These are phyloP conservation scores for Aspergillus amoenus DNA, from an alignment of 2,329 filamentous ascomycete genomes.

Conservation along the genomic window DNA sequence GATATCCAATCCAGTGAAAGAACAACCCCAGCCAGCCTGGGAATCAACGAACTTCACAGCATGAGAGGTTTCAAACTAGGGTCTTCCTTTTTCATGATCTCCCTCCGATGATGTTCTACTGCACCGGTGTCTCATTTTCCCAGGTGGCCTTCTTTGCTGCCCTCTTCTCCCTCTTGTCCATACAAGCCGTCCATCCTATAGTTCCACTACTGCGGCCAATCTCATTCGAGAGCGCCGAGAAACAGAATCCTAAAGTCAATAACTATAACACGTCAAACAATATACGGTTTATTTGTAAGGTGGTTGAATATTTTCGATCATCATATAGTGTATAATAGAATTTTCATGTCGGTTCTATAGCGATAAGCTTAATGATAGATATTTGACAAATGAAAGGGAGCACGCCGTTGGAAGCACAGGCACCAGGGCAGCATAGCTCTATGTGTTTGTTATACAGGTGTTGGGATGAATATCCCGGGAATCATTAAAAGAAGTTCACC, in stretches of 20 bases:
- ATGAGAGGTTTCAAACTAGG: not conserved
- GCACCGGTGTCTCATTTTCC: no score
- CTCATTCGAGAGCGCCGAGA: no score
- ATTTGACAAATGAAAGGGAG: not conserved
- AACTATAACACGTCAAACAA: not conserved
- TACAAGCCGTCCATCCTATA: no score
- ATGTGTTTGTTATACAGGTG: slow-evolving; percentile 12
- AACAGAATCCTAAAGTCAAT: no score
- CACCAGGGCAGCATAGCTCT: not conserved
- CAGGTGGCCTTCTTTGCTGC: no score
- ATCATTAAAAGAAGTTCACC: slow-evolving; percentile 16
- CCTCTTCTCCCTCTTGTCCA: no score
- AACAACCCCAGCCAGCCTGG: not conserved
- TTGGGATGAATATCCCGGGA: slow-evolving; percentile 16
- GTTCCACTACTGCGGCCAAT: no score
- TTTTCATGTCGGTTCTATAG: not conserved
- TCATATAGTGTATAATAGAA: not conserved
- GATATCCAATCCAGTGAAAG: not conserved
- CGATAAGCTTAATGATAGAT: not conserved
- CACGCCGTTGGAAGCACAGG: not conserved
- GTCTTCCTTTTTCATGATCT: no score
- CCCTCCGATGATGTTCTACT: not conserved
- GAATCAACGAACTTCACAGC: not conserved
- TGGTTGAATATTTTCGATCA: not conserved
- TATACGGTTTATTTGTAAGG: not conserved